Percentiles rank a stretch among this genome's conserved stretches.
These are phyloP conservation scores for Apophysomyces sp. DNA, from an alignment of 371 early-diverging fungal genomes.

Conservation along the genomic window DNA sequence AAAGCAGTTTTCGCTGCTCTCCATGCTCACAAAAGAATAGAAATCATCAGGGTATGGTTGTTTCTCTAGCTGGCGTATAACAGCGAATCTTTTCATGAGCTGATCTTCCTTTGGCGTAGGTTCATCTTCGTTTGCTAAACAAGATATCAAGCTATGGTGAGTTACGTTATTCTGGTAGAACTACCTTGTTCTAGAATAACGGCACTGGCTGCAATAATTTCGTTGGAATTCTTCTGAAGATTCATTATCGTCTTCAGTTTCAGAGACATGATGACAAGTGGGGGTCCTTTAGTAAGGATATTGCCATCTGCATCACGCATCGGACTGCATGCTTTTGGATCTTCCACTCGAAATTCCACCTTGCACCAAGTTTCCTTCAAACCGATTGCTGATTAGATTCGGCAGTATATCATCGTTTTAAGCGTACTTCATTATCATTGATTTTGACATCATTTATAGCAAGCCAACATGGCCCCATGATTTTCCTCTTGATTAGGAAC, in stretches of 20 bases:
- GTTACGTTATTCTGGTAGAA: not conserved
- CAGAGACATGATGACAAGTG: slow-evolving; percentile 76
- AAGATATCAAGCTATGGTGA: not conserved
- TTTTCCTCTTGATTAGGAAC: slow-evolving; percentile 78
- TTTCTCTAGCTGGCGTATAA: slow-evolving; percentile 62
- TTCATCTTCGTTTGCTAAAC: slow-evolving; percentile 57
- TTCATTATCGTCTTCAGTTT: slow-evolving; percentile 74
- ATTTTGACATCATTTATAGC: slow-evolving; percentile 38
- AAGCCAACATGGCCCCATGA: slow-evolving; percentile 95
- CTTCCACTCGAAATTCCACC: slow-evolving; percentile 55
- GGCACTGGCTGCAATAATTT: slow-evolving; percentile 69
- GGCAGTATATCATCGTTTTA: not conserved
- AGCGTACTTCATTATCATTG: not conserved
- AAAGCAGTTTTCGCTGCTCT: slow-evolving; percentile 20
- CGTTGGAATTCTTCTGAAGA: slow-evolving; percentile 68
- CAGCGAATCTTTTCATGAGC: slow-evolving; percentile 56
- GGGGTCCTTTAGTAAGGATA: slow-evolving; percentile 48
- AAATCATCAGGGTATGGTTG: slow-evolving; percentile 65
- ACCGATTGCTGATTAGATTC: slow-evolving; percentile 10
- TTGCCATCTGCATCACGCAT: slow-evolving; percentile 40
- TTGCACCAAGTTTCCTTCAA: slow-evolving; percentile 75
- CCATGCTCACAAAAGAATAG: slow-evolving; percentile 32
- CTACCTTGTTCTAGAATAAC: slow-evolving; percentile 49
- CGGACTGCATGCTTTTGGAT: slow-evolving; percentile 62
- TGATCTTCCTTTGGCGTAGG: slow-evolving; percentile 41